Percentiles rank a stretch among this genome's conserved stretches.
Evolutionary conservation across 179 eudicot genomes (phyloP).

Genomic region (Beta macrorhiza): DNA sequence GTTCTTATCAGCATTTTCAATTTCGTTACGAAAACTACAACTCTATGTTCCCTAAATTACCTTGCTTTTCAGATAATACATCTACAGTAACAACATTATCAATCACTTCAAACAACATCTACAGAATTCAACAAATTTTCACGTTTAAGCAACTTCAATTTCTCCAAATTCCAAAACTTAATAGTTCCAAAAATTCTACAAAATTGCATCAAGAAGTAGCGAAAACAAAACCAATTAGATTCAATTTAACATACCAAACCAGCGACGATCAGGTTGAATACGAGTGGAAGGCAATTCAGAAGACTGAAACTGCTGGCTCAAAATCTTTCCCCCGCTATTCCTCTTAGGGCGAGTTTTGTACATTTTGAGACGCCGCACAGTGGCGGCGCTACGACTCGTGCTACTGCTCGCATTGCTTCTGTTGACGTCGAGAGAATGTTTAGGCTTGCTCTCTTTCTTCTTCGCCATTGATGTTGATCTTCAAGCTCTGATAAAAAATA

Average conservation of each 20-base stretch:
- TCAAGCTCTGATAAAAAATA: background rate
- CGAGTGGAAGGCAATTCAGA: constrained; percentile 74
- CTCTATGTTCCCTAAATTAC: too few species aligned
- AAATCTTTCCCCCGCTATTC: constrained; percentile 46
- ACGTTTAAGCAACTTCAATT: too few species aligned
- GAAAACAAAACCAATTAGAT: background rate
- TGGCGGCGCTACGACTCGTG: constrained; percentile 62
- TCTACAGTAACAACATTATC: too few species aligned
- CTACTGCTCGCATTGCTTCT: constrained; percentile 28
- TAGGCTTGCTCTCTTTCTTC: constrained; percentile 78
- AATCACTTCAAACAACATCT: background rate
- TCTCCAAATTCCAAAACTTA: too few species aligned
- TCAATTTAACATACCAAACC: constrained; percentile 60
- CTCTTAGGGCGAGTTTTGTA: constrained; percentile 72
- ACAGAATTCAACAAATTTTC: too few species aligned
- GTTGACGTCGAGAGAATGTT: constrained; percentile 77
- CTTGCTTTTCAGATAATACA: too few species aligned
- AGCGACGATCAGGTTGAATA: constrained; percentile 90
- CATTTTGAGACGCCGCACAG: constrained; percentile 94
- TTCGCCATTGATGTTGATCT: constrained; percentile 48
- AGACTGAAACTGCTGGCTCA: constrained; percentile 64
- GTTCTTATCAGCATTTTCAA: too few species aligned
- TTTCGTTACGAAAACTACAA: too few species aligned
- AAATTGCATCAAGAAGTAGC: background rate
- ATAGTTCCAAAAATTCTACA: background rate